phyloP scores from a whole-genome alignment of 2,329 filamentous ascomycete genomes.

The Pestalotiopsis sp. region DNA sequence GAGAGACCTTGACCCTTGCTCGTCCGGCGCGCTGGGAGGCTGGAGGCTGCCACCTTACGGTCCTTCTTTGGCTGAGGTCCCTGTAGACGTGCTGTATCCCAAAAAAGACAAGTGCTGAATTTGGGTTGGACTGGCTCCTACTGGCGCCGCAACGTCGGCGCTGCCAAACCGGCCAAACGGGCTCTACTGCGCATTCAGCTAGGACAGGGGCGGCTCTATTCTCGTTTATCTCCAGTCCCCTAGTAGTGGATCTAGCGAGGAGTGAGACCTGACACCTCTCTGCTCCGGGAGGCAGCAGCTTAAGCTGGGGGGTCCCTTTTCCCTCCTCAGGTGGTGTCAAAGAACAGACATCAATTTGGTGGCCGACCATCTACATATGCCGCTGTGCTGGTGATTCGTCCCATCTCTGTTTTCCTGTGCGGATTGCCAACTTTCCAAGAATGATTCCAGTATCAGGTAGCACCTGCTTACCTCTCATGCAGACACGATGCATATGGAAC shows the following conservation, averaged over 20 bases:
- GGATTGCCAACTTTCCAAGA: not conserved
- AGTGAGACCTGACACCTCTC: slow-evolving; percentile 5
- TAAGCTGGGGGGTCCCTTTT: not conserved
- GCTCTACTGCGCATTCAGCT: not conserved
- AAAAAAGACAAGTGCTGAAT: not conserved
- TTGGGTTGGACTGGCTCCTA: not conserved
- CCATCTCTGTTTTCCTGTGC: no score
- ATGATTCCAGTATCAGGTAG: not conserved
- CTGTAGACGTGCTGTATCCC: not conserved
- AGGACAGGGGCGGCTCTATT: slow-evolving; percentile 3
- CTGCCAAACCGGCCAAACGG: not conserved
- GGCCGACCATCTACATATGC: not conserved
- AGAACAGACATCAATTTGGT: not conserved
- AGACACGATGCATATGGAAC: not conserved
- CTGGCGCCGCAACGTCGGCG: not conserved
- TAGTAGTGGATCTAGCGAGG: slow-evolving; percentile 1
- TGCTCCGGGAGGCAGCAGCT: not conserved
- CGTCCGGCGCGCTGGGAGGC: slow-evolving; percentile 5
- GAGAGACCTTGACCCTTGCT: slow-evolving; percentile 3
- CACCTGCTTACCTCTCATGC: not conserved
- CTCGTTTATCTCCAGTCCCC: slow-evolving; percentile 9
- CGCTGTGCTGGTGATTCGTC: not conserved
- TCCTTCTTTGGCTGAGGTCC: no score
- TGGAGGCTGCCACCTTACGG: not conserved
- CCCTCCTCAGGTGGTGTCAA: not conserved